Percentiles rank a stretch among this genome's conserved stretches.
Evolutionary conservation across 768 basidiomycete species (phyloP).

Genomic region (Kwoniella mangroviensis): DNA sequence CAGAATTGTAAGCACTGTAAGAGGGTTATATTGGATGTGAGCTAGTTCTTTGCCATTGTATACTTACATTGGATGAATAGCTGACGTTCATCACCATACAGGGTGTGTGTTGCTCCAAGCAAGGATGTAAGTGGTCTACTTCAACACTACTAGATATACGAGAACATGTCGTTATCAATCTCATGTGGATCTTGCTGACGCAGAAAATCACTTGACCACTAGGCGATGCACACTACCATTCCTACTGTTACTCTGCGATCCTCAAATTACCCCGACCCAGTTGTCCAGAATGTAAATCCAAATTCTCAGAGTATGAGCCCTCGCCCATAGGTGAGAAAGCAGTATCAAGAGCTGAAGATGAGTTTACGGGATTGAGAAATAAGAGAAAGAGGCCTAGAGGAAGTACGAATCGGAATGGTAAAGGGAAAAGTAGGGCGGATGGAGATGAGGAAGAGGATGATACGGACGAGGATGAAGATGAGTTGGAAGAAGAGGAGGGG

Average conservation of each 20-base stretch:
- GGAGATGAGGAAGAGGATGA: constrained; percentile 28
- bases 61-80: neutral
- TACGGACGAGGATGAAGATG: constrained; percentile 20
- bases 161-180: neutral
- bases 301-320: constrained; percentile 25
- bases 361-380: constrained; percentile 12
- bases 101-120: constrained; percentile 37
- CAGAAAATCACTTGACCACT: neutral
- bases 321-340: constrained; percentile 50
- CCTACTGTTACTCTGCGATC: constrained; percentile 39
- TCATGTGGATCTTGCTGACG: neutral
- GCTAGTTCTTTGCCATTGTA: constrained; percentile 5
- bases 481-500: constrained; percentile 33
- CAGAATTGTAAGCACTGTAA: constrained; percentile 45
- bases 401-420: neutral
- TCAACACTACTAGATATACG: no score
- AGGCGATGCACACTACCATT: constrained; percentile 48
- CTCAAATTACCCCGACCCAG: constrained; percentile 13
- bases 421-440: constrained; percentile 18
- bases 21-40: constrained; percentile 46
- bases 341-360: constrained; percentile 35
- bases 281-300: constrained; percentile 40
- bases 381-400: constrained; percentile 29
- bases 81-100: constrained; percentile 18
- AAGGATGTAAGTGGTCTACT: constrained; percentile 28